These are phyloP conservation scores for Podaxis sp. DNA, from an alignment of 768 basidiomycete genomes.

Conservation along the genomic window DNA sequence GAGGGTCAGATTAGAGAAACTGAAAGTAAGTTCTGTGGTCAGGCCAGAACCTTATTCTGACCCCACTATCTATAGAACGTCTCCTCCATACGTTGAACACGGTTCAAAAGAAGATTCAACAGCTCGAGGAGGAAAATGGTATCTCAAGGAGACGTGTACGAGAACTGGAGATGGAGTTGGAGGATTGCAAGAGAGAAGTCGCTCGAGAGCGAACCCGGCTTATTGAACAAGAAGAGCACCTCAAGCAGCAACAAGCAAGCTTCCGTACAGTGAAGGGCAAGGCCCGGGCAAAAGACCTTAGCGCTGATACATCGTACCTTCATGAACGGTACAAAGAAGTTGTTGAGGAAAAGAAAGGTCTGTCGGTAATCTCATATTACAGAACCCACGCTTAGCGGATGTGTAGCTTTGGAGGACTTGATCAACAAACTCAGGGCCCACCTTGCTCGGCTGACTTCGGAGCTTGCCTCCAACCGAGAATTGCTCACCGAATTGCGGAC, in stretches of 20 bases:
- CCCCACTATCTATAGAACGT: constrained; percentile 42
- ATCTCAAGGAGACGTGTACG: constrained; percentile 80
- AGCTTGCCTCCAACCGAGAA: constrained; percentile 75
- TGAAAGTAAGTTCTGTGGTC: constrained; percentile 49
- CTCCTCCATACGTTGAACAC: constrained; percentile 58
- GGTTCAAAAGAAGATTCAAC: constrained; percentile 67
- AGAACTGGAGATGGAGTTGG: constrained; percentile 85
- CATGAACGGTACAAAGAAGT: constrained; percentile 67
- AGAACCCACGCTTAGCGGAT: constrained; percentile 5
- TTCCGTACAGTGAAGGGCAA: constrained; percentile 37
- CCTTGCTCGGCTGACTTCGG: constrained; percentile 73
- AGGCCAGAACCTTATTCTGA: constrained; percentile 1
- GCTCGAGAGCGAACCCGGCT: constrained; percentile 66
- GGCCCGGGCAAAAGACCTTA: constrained; percentile 29
- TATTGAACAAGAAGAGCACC: constrained; percentile 53
- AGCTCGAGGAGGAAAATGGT: constrained; percentile 80
- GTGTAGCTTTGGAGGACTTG: constrained; percentile 75
- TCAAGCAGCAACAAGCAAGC: constrained; percentile 35
- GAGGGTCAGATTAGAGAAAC: constrained; percentile 53
- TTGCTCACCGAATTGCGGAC: constrained; percentile 65
- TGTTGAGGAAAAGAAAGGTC: constrained; percentile 90
- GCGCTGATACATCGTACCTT: constrained; percentile 37
- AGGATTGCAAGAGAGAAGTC: constrained; percentile 80
- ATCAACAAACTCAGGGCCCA: constrained; percentile 73
- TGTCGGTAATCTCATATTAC: constrained; percentile 11